Evolutionary conservation across 768 basidiomycete genomes (phyloP).

Genomic region (Tricholoma terreum): DNA sequence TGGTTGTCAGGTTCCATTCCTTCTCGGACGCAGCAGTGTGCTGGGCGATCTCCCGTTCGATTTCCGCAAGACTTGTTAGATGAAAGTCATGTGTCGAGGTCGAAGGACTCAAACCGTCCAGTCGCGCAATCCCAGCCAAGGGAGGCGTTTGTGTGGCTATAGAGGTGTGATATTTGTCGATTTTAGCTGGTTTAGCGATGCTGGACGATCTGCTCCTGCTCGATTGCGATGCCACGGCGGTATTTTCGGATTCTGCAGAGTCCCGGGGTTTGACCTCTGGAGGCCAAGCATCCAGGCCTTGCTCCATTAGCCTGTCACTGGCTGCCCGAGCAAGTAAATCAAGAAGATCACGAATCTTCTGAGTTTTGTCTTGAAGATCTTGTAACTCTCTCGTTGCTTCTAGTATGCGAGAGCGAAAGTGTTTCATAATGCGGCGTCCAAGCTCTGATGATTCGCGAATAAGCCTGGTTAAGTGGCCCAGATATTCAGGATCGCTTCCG

Average conservation of each 20-base stretch:
- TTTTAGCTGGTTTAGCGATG: conserved; percentile 8
- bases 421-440: conserved; percentile 42
- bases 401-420: conserved; percentile 52
- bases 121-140: conserved; percentile 3
- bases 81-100: conserved; percentile 32
- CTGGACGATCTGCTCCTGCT: conserved; percentile 15
- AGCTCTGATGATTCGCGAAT: conserved; percentile 48
- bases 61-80: conserved; percentile 24
- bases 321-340: conserved; percentile 43
- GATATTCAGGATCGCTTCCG: conserved; percentile 31
- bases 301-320: conserved; percentile 38
- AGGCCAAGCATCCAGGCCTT: conserved; percentile 30
- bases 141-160: conserved; percentile 29
- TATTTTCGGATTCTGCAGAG: conserved; percentile 60
- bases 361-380: conserved; percentile 42
- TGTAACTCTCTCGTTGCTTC: conserved; percentile 50
- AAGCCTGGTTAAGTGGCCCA: conserved; percentile 42
- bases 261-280: conserved; percentile 44
- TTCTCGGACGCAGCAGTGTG: conserved; percentile 13
- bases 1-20: conserved; percentile 14
- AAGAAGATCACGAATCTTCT: conserved; percentile 42
- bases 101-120: conserved; percentile 27
- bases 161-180: conserved; percentile 17
- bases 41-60: conserved; percentile 27
- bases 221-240: conserved; percentile 39